A percentile compares a stretch with the other conserved stretches of the same genome.
Conservation (phyloP, 1,139 yeast genomes). For the Pichia sp. region DNA sequence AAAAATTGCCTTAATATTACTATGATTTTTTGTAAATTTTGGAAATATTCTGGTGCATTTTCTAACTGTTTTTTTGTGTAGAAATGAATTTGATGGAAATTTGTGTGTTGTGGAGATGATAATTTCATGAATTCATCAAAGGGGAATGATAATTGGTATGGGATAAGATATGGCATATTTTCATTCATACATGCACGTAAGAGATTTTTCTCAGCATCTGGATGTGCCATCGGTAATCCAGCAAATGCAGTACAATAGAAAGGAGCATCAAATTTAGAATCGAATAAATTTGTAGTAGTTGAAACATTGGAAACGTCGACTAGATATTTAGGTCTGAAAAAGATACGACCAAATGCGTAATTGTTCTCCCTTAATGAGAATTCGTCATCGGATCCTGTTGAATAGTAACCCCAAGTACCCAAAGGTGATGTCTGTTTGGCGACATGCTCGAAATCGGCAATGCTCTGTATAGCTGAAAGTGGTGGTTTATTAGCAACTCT, state of each 20-base stretch:
- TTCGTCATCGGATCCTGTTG: constrained; percentile 35
- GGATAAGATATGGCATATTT: constrained; percentile 43
- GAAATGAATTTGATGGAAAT: constrained; percentile 48
- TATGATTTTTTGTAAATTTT: constrained; percentile 31
- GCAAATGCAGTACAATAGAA: constrained; percentile 64
- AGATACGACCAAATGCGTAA: constrained; percentile 33
- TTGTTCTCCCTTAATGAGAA: constrained; percentile 33
- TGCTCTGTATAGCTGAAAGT: constrained; percentile 28
- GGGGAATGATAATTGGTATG: constrained; percentile 42
- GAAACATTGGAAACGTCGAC: constrained; percentile 35
- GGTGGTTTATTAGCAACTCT: constrained; percentile 28
- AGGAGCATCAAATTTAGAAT: constrained; percentile 40
- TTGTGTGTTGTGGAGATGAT: constrained; percentile 36
- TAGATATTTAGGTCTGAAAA: constrained; percentile 40
- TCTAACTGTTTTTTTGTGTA: constrained; percentile 33
- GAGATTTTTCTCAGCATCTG: constrained; percentile 52
- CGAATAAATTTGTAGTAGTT: constrained; percentile 36
- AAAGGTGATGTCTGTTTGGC: constrained; percentile 29
- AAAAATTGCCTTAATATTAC: constrained; percentile 45
- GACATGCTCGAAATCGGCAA: constrained; percentile 33
- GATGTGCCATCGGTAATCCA: constrained; percentile 55
- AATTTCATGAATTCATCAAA: constrained; percentile 41
- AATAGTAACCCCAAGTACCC: constrained; percentile 31
- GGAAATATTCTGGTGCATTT: constrained; percentile 25
- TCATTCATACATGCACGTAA: constrained; percentile 40